Evolutionary conservation across 2,329 filamentous ascomycete species (phyloP).

Genomic region (Fonsecaea multimorphosa): DNA sequence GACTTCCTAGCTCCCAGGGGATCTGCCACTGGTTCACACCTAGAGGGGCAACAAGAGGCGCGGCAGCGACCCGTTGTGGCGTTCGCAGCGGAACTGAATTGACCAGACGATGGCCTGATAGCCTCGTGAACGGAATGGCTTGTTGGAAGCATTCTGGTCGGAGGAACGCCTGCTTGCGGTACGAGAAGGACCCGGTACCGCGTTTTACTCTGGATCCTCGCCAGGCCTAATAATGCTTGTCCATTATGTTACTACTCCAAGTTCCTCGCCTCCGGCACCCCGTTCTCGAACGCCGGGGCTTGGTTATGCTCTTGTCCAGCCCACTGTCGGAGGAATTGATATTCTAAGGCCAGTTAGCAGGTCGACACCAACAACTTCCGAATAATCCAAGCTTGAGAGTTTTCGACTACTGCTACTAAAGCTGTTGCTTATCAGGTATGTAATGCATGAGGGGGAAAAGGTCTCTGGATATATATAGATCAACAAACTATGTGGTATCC

Average conservation of each 20-base stretch:
- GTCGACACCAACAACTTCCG: too few species aligned
- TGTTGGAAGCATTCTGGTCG: neutral
- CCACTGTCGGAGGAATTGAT: too few species aligned
- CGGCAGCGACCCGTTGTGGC: conserved; percentile 7
- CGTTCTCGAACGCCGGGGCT: too few species aligned
- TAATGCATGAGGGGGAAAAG: neutral
- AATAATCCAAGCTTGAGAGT: too few species aligned
- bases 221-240: too few species aligned
- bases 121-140: neutral
- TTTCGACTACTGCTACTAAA: too few species aligned
- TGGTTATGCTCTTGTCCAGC: too few species aligned
- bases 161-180: neutral
- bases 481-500: neutral
- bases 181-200: too few species aligned
- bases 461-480: neutral
- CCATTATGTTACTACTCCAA: too few species aligned
- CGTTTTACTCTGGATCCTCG: too few species aligned
- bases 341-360: too few species aligned
- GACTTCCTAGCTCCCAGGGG: neutral
- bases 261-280: too few species aligned
- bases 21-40: conserved; percentile 6
- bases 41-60: conserved; percentile 6
- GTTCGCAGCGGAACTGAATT: neutral
- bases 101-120: neutral
- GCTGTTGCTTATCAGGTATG: neutral